A percentile compares a stretch with the other conserved stretches of the same genome.
Conservation (phyloP, 768 basidiomycete species). For the Suillus alpinus region DNA sequence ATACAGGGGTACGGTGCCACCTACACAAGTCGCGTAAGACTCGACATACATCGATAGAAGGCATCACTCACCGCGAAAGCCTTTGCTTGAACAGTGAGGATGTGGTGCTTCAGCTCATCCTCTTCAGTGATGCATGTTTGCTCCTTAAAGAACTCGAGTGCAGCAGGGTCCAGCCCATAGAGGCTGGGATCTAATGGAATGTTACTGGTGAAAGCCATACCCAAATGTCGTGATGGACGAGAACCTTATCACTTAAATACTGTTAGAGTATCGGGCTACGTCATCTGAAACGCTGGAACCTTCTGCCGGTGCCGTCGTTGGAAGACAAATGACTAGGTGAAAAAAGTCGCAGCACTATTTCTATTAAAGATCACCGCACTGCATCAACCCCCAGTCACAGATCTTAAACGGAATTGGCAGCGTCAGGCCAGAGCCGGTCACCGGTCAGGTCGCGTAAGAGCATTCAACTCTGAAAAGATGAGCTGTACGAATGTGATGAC, state of each 20-base stretch:
- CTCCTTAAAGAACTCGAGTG: slow-evolving; percentile 26
- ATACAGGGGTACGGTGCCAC: slow-evolving; percentile 25
- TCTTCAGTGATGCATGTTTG: slow-evolving; percentile 29
- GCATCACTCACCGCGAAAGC: slow-evolving; percentile 29
- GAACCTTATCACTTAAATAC: neutral
- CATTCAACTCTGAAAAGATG: neutral
- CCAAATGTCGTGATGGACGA: neutral
- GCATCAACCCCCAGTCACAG: neutral
- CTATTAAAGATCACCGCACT: neutral
- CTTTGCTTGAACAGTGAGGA: slow-evolving; percentile 31
- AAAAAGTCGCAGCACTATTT: neutral
- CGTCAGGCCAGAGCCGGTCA: neutral
- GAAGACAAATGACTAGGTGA: neutral
- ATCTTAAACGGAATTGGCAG: neutral
- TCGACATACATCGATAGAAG: neutral
- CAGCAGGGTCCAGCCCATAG: slow-evolving; percentile 11
- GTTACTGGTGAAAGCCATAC: neutral
- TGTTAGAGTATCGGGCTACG: neutral
- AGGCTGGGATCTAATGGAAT: slow-evolving; percentile 11
- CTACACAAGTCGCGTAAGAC: slow-evolving; percentile 6
- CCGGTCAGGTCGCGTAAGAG: neutral
- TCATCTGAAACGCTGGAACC: neutral
- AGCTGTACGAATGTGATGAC: neutral
- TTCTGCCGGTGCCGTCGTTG: neutral
- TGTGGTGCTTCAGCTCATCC: slow-evolving; percentile 29